phyloP scores from a whole-genome alignment of 1,284 basidiomycete genomes.

The Pseudozyma sp. region DNA sequence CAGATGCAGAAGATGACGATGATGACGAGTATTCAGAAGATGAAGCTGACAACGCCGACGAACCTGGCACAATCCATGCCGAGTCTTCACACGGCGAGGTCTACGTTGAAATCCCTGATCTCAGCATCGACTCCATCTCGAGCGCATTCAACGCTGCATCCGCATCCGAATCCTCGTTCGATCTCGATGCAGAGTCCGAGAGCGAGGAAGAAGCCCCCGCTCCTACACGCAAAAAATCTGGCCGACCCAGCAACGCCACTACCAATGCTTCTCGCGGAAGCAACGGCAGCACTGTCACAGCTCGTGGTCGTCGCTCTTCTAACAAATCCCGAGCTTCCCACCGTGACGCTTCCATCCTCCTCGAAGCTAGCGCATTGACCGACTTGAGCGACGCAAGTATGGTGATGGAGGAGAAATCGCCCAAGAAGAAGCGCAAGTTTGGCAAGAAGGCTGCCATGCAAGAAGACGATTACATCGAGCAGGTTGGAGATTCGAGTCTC shows the following conservation, averaged over 20 bases:
- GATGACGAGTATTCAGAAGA: neutral
- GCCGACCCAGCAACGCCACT: conserved; percentile 23
- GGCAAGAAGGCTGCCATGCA: conserved; percentile 53
- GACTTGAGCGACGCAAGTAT: conserved; percentile 49
- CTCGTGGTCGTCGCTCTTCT: conserved; percentile 34
- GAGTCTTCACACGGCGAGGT: conserved; percentile 11
- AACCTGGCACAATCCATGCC: conserved; percentile 7
- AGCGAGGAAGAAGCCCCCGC: conserved; percentile 32
- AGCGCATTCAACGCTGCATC: conserved; percentile 12
- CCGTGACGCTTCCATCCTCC: conserved; percentile 22
- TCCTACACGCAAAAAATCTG: conserved; percentile 20
- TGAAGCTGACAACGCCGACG: neutral
- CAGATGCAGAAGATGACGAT: conserved; percentile 4
- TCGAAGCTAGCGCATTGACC: conserved; percentile 21
- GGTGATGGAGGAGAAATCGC: conserved; percentile 28
- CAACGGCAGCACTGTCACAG: conserved; percentile 27
- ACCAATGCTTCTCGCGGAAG: conserved; percentile 15
- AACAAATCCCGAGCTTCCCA: conserved; percentile 24
- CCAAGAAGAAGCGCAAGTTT: conserved; percentile 51
- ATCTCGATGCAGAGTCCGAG: conserved; percentile 9
- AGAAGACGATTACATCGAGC: conserved; percentile 53
- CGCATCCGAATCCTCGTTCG: conserved; percentile 39
- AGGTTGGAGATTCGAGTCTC: conserved; percentile 49
- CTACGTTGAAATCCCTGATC: conserved; percentile 23
- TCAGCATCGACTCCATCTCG: conserved; percentile 22